Conservation (phyloP, 2,329 filamentous ascomycete species). For the Biscogniauxia marginata region DNA sequence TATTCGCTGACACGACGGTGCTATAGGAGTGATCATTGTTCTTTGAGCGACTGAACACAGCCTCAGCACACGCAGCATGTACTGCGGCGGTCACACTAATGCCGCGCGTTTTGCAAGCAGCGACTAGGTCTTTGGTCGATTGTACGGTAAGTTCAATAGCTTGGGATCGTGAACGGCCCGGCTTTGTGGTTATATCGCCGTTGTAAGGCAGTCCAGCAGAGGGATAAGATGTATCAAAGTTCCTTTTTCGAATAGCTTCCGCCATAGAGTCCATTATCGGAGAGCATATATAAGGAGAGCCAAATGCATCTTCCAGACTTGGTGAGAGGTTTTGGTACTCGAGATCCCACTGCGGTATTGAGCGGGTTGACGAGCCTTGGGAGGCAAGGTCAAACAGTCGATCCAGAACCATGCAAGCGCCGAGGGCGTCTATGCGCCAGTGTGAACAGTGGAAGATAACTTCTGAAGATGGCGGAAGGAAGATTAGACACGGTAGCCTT, state of each 20-base stretch:
- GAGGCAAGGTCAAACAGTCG: slow-evolving; percentile 2
- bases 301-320: slow-evolving; percentile 1
- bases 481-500: no score
- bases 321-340: slow-evolving; percentile 1
- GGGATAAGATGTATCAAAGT: not conserved
- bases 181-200: slow-evolving; percentile 4
- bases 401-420: slow-evolving; percentile 2
- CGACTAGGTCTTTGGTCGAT: not conserved
- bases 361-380: no score
- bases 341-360: no score
- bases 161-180: not conserved
- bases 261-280: no score
- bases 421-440: slow-evolving; percentile 5
- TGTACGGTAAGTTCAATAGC: not conserved
- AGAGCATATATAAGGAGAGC: no score
- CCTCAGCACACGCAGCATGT: slow-evolving; percentile 3
- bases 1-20: slow-evolving; percentile 1
- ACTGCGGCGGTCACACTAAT: slow-evolving; percentile 5
- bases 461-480: no score
- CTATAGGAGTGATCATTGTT: not conserved
- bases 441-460: slow-evolving; percentile 6
- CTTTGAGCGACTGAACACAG: not conserved
- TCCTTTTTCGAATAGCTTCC: no score
- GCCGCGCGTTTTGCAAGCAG: slow-evolving; percentile 3
- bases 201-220: slow-evolving; percentile 3